Evolutionary conservation across 1,284 basidiomycete genomes (phyloP).

Genomic region (Phlebopus sp.): DNA sequence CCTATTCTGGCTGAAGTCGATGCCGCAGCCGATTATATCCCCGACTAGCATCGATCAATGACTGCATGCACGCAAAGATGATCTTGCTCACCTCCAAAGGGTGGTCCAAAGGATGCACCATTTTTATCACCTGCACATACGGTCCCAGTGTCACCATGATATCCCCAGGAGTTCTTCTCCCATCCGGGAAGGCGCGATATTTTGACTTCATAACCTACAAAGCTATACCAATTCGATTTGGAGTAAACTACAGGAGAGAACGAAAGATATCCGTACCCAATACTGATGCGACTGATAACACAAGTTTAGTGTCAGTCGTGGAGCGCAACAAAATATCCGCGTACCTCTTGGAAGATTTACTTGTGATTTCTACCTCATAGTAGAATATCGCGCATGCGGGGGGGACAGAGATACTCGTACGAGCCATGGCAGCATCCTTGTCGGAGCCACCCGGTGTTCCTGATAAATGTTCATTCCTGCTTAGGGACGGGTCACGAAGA

Average conservation of each 20-base stretch:
- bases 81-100: slow-evolving; percentile 62
- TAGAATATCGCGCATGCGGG: slow-evolving; percentile 86
- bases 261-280: slow-evolving; percentile 51
- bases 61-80: slow-evolving; percentile 7
- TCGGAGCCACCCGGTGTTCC: slow-evolving; percentile 61
- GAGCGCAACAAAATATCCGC: slow-evolving; percentile 20
- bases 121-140: slow-evolving; percentile 73
- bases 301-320: slow-evolving; percentile 12
- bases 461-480: slow-evolving; percentile 20
- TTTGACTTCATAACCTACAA: slow-evolving; percentile 53
- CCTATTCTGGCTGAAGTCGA: slow-evolving; percentile 77
- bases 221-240: slow-evolving; percentile 33
- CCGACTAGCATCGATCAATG: slow-evolving; percentile 48
- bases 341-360: slow-evolving; percentile 75
- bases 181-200: slow-evolving; percentile 82
- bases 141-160: slow-evolving; percentile 89
- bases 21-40: slow-evolving; percentile 85
- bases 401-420: slow-evolving; percentile 74
- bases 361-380: slow-evolving; percentile 77
- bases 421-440: slow-evolving; percentile 78
- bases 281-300: slow-evolving; percentile 67
- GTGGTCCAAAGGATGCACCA: slow-evolving; percentile 72
- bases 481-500: neutral
- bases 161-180: slow-evolving; percentile 90
- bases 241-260: neutral